A percentile compares a stretch with the other conserved stretches of the same genome.
These are phyloP conservation scores for Acanthamoeba divionensis DNA, from an alignment of 208 protist genomes.

Conservation along the genomic window DNA sequence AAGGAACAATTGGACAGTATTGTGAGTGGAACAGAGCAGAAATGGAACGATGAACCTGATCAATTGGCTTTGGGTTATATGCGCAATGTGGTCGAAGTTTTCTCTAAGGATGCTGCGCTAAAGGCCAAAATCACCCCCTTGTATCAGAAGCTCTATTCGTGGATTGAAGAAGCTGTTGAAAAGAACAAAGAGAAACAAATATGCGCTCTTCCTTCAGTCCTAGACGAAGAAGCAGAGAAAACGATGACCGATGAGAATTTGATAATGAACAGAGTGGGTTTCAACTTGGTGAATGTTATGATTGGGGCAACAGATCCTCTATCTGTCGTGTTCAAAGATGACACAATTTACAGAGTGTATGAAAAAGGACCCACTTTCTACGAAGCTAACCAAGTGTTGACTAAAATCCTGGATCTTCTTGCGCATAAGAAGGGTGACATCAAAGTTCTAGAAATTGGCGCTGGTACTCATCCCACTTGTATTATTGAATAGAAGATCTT, in stretches of 20 bases:
- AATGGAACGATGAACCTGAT: not conserved
- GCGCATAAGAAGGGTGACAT: not conserved
- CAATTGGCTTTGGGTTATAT: not conserved
- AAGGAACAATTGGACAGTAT: not conserved
- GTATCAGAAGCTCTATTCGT: not conserved
- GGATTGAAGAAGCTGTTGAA: not conserved
- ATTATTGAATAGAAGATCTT: too few species aligned
- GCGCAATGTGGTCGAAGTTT: not conserved
- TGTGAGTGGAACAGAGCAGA: not conserved
- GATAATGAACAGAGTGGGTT: not conserved
- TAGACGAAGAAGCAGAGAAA: not conserved
- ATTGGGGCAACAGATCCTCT: not conserved
- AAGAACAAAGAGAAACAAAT: not conserved
- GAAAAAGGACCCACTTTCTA: not conserved
- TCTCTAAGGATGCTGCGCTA: not conserved
- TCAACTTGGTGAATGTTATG: not conserved
- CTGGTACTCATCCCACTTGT: too few species aligned
- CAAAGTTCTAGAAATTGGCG: conserved; percentile 53
- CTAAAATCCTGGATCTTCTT: not conserved
- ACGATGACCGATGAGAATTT: not conserved
- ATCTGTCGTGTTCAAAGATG: not conserved
- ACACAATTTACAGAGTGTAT: conserved; percentile 5
- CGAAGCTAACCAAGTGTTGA: not conserved
- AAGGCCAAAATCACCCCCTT: not conserved
- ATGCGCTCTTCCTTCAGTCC: not conserved